A percentile compares a stretch with the other conserved stretches of the same genome.
Evolutionary conservation across 1,284 basidiomycete species (phyloP).

Genomic region (Irpex rosettiformis): DNA sequence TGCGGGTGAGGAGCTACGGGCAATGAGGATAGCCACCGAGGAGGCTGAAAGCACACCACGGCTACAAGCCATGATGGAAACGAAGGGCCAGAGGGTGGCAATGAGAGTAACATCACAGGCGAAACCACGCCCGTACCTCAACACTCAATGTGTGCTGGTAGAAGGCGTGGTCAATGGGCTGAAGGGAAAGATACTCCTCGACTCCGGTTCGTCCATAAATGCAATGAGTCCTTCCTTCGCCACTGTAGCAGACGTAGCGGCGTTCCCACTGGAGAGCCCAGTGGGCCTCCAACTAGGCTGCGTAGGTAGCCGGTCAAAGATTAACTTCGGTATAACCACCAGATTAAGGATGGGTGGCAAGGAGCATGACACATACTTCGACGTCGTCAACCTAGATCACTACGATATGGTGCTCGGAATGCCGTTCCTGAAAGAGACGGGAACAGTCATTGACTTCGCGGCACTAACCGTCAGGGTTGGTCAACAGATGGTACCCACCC

Average conservation of each 20-base stretch:
- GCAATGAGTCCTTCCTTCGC: conserved; percentile 5
- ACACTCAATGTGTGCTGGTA: not conserved
- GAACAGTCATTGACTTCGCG: conserved; percentile 27
- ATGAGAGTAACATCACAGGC: not conserved
- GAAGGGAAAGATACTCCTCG: not conserved
- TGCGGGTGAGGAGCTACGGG: not conserved
- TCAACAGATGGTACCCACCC: conserved; percentile 4
- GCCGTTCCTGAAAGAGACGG: conserved; percentile 23
- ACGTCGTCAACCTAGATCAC: conserved; percentile 29
- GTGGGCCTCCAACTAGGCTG: conserved; percentile 23
- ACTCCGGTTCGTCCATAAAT: conserved; percentile 23
- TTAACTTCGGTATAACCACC: conserved; percentile 19
- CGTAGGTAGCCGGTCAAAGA: conserved; percentile 23
- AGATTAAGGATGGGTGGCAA: conserved; percentile 6
- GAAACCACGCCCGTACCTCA: not conserved
- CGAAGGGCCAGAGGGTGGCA: not conserved
- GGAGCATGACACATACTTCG: conserved; percentile 17
- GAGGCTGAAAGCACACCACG: not conserved
- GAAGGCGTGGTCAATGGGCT: not conserved
- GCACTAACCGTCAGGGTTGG: conserved; percentile 13
- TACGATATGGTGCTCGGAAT: conserved; percentile 32
- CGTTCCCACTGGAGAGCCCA: conserved; percentile 12
- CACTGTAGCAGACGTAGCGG: not conserved
- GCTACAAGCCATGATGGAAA: not conserved
- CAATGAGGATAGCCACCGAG: not conserved